phyloP scores from a whole-genome alignment of 257 asterid genomes.

The Echites panduratus region DNA sequence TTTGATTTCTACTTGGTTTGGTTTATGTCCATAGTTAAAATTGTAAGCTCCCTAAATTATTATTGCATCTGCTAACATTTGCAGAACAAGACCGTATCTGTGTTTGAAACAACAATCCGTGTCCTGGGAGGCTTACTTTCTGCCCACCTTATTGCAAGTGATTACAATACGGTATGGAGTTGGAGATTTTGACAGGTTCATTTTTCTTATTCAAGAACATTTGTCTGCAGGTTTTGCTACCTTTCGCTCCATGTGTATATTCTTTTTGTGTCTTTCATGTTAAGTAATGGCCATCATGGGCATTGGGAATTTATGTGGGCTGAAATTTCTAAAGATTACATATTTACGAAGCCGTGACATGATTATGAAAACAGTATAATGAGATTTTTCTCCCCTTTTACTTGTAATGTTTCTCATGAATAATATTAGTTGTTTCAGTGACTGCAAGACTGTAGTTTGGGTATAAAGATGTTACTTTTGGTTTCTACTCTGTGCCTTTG shows the following conservation, averaged over 20 bases:
- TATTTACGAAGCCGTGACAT: not conserved
- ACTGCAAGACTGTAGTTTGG: not conserved
- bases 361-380: not conserved
- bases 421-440: not conserved
- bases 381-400: not conserved
- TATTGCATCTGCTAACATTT: constrained; percentile 19
- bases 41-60: not conserved
- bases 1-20: not conserved
- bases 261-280: not conserved
- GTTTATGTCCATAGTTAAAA: not conserved
- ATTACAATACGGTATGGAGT: constrained; percentile 75
- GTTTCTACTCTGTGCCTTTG: not conserved
- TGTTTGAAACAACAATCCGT: constrained; percentile 95
- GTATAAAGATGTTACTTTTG: not conserved
- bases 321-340: not conserved
- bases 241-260: not conserved
- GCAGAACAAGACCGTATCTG: constrained; percentile 97
- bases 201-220: not conserved
- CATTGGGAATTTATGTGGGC: not conserved
- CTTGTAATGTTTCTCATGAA: not conserved
- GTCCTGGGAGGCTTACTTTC: constrained; percentile 95
- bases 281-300: not conserved
- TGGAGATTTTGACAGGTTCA: constrained; percentile 1
- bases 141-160: constrained; percentile 98
- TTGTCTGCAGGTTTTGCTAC: not conserved